phyloP scores from a whole-genome alignment of 176 grass and related monocot species.

The Oryza australiensis region DNA sequence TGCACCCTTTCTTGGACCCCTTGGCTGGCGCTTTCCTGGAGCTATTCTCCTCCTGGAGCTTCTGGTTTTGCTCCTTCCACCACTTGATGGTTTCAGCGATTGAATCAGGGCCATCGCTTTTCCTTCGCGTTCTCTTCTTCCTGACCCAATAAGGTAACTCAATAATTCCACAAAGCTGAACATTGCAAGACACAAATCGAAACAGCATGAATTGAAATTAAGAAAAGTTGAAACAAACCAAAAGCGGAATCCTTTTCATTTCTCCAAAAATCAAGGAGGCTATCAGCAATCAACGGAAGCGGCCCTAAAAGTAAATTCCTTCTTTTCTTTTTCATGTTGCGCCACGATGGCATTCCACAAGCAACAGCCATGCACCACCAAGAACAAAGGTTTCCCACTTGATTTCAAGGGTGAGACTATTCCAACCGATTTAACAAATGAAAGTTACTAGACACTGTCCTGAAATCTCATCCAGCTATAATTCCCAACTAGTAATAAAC shows the following conservation, averaged over 20 bases:
- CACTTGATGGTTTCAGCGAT: constrained; percentile 67
- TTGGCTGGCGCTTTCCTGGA: constrained; percentile 69
- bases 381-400: neutral
- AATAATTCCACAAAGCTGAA: neutral
- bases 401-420: neutral
- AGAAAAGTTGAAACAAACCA: neutral
- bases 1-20: constrained; percentile 97
- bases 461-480: constrained; percentile 1
- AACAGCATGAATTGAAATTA: neutral
- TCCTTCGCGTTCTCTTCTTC: constrained; percentile 77
- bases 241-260: neutral
- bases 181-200: neutral
- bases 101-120: constrained; percentile 60
- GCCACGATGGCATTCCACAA: constrained; percentile 6
- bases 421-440: neutral
- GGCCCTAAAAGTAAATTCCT: neutral
- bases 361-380: neutral
- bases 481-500: neutral
- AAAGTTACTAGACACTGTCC: neutral
- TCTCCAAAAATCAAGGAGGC: neutral
- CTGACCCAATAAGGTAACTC: constrained; percentile 41
- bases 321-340: neutral
- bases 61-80: constrained; percentile 82
- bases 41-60: constrained; percentile 31
- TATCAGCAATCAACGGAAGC: constrained; percentile 11